These are phyloP conservation scores for Saturnispora galanensis DNA, from an alignment of 805 yeast species.

Conservation along the genomic window DNA sequence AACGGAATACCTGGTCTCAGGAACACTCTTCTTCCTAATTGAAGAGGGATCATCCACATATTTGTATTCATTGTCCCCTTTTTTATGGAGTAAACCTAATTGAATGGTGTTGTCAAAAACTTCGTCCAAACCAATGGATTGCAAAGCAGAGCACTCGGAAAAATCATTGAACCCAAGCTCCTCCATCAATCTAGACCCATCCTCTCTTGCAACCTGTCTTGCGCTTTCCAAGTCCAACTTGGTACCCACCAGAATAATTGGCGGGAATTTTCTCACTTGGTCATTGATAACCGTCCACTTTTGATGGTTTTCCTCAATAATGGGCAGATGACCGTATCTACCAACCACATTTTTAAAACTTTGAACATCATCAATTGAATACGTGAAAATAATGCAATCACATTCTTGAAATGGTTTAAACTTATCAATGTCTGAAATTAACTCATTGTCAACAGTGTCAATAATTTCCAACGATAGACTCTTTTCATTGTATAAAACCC, in stretches of 20 bases:
- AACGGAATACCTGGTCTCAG: too few relatives aligned
- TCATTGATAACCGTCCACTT: conserved; percentile 3
- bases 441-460: conserved; percentile 87
- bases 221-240: conserved; percentile 67
- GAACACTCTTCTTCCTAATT: not conserved
- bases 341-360: conserved; percentile 11
- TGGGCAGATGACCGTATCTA: conserved; percentile 20
- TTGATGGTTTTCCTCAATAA: conserved; percentile 22
- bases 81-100: conserved; percentile 9
- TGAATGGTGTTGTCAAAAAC: conserved; percentile 40
- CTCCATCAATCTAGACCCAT: conserved; percentile 17
- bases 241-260: conserved; percentile 55
- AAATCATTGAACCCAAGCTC: conserved; percentile 26
- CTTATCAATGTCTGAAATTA: conserved; percentile 24
- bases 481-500: conserved; percentile 27
- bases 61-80: conserved; percentile 9
- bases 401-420: conserved; percentile 21
- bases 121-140: conserved; percentile 67
- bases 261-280: conserved; percentile 11
- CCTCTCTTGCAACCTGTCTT: conserved; percentile 56
- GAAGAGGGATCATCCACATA: not conserved
- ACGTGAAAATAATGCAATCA: conserved; percentile 42
- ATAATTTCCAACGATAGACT: conserved; percentile 38
- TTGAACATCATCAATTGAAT: conserved; percentile 33
- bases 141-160: conserved; percentile 75